These are phyloP conservation scores for Chaetomium fimeti DNA, from an alignment of 495 filamentous ascomycete species.

Conservation along the genomic window DNA sequence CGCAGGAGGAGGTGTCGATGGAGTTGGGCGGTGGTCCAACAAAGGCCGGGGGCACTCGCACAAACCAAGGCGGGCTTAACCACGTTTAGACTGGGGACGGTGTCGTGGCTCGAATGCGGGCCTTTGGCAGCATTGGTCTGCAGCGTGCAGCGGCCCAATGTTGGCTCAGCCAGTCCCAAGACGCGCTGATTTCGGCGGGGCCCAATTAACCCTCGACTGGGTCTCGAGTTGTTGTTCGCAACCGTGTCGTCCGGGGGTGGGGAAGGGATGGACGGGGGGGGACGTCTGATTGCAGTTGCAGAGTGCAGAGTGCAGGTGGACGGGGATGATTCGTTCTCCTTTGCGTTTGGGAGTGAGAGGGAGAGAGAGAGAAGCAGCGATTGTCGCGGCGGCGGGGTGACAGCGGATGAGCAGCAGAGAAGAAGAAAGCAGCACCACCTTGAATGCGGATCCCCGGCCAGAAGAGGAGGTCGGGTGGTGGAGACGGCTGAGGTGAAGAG, in stretches of 20 bases:
- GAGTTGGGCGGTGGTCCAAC: conserved; percentile 2
- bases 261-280: neutral
- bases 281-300: conserved; percentile 4
- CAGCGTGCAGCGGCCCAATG: conserved; percentile 55
- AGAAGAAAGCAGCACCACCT: neutral
- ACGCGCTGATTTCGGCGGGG: conserved; percentile 31
- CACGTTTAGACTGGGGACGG: conserved; percentile 39
- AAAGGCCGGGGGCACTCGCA: conserved; percentile 23
- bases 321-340: conserved; percentile 27
- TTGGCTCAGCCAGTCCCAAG: conserved; percentile 42
- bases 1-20: conserved; percentile 17
- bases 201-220: conserved; percentile 33
- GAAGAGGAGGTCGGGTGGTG: conserved; percentile 18
- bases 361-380: neutral
- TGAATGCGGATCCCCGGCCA: conserved; percentile 15
- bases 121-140: conserved; percentile 50
- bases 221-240: conserved; percentile 25
- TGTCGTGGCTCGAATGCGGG: conserved; percentile 65
- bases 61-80: conserved; percentile 38
- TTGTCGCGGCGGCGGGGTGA: conserved; percentile 11
- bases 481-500: conserved; percentile 12
- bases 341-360: neutral
- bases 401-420: neutral
- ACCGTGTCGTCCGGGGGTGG: conserved; percentile 11
- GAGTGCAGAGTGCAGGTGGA: conserved; percentile 22